These are phyloP conservation scores for Fusarium annulatum DNA, from an alignment of 2,329 filamentous ascomycete genomes.

Conservation along the genomic window DNA sequence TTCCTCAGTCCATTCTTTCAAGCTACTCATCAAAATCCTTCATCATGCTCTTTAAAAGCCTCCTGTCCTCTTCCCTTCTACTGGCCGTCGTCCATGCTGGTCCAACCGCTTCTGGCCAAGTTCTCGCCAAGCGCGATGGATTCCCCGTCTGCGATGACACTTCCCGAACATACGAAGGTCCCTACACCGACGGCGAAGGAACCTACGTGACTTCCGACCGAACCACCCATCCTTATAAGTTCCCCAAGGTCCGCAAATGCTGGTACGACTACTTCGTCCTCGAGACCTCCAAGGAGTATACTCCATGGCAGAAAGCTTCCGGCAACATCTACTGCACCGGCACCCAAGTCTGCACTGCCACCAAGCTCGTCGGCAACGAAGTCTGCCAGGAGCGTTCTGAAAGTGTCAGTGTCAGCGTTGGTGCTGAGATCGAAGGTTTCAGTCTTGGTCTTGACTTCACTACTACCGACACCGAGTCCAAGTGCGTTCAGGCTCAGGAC, in stretches of 20 bases:
- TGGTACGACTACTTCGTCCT: slow-evolving; percentile 18
- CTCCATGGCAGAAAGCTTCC: slow-evolving; percentile 5
- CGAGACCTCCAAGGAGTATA: slow-evolving; percentile 2
- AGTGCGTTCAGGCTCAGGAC: slow-evolving; percentile 4
- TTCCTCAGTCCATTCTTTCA: neutral
- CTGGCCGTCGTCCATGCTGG: neutral
- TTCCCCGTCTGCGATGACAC: neutral
- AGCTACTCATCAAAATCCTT: rapidly evolving
- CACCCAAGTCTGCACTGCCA: slow-evolving; percentile 1
- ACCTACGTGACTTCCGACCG: slow-evolving; percentile 10
- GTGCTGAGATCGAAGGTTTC: neutral
- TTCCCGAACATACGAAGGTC: neutral
- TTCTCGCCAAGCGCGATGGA: neutral
- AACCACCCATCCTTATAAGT: slow-evolving; percentile 9
- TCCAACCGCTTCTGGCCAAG: neutral
- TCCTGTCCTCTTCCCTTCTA: neutral
- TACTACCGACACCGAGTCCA: neutral
- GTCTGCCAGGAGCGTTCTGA: slow-evolving; percentile 8
- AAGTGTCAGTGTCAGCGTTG: neutral
- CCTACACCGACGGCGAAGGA: neutral
- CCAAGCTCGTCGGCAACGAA: neutral
- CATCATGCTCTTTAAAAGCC: neutral
- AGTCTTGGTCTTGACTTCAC: neutral
- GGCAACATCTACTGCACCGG: slow-evolving; percentile 15
- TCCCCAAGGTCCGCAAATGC: slow-evolving; percentile 11